Evolutionary conservation across 495 filamentous ascomycete species (phyloP).

Genomic region (Podospora comata): DNA sequence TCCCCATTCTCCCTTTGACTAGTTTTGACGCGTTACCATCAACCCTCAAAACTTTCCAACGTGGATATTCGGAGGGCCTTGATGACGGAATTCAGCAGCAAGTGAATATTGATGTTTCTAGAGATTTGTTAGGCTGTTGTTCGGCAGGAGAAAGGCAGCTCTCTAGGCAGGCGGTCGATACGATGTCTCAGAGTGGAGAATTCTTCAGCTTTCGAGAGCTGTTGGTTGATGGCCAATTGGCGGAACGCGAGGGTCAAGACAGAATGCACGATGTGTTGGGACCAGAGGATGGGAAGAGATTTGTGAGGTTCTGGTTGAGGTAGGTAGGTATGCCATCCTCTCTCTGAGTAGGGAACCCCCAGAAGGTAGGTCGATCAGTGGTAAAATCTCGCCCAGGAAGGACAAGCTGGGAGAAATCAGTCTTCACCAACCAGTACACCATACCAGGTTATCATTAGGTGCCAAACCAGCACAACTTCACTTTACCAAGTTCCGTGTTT

Average conservation of each 20-base stretch:
- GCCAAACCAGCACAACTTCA: too few relatives aligned
- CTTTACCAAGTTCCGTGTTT: too few relatives aligned
- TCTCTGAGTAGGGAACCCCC: too few relatives aligned
- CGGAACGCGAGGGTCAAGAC: neutral
- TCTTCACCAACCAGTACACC: too few relatives aligned
- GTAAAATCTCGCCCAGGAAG: too few relatives aligned
- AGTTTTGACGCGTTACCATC: neutral
- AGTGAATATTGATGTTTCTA: neutral
- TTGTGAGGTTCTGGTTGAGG: neutral
- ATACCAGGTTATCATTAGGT: too few relatives aligned
- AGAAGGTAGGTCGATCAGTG: too few relatives aligned
- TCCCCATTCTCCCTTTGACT: neutral
- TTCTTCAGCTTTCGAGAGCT: neutral
- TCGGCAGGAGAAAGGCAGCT: neutral
- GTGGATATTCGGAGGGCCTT: neutral
- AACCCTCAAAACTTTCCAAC: neutral
- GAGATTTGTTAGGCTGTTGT: neutral
- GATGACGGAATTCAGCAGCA: neutral
- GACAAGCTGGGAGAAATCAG: too few relatives aligned
- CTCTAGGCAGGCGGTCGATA: neutral
- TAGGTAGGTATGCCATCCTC: neutral
- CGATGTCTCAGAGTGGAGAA: neutral
- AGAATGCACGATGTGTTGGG: neutral
- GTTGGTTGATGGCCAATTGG: neutral
- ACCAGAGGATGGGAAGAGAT: neutral